Base-by-base conservation (phyloP, 768 basidiomycete species). In the Neoboletus magnificus region DNA sequence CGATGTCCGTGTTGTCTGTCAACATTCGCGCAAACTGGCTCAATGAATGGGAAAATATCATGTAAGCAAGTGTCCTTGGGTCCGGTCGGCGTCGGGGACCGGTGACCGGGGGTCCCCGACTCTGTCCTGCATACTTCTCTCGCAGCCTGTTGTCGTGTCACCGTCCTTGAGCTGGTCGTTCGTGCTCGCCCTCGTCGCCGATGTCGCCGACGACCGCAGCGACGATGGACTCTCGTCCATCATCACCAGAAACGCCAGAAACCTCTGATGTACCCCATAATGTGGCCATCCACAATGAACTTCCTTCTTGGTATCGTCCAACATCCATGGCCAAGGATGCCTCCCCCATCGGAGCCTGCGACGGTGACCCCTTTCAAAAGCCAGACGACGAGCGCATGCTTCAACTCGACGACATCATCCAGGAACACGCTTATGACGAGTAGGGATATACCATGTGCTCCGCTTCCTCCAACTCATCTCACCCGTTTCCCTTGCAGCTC, bases 401-500 rank as follows among this genome's bases (percentile, higher is more conserved):
- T 58, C 76, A 79, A 40, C 73, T 91, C 40, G 85, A 88, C 63
- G 89, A 91, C 65, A 74, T 91, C 45, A 80, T 91, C 51, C 84
- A 89, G 63, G 82, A 84, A 57, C 80, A 85, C 62, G 85, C 82
- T 32, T 91, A 87, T 68, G 86, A 88, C 59, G 87, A 89, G 88
- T 91, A 67, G 58, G 86, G 43, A 37, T 73, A 48, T 41, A 27
- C 37, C 52, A 40, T 55, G 57, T 58, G 50, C 50, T 54, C 29
- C 60, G 46, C 25, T 43, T n/a, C 9, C 36, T 18, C 15, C 22
- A 15, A 41, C 43, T 57, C 41, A 52, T 50, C 41, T 56, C 52
- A 37, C 22, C 16, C 35, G 7, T 23, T 48, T 2, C 42, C 18
- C 45, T 52, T 53, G 48, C 36, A 69, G 62, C 54, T 65, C 62